Conservation (phyloP, 2,329 filamentous ascomycete genomes). For the Penicillium sp. region DNA sequence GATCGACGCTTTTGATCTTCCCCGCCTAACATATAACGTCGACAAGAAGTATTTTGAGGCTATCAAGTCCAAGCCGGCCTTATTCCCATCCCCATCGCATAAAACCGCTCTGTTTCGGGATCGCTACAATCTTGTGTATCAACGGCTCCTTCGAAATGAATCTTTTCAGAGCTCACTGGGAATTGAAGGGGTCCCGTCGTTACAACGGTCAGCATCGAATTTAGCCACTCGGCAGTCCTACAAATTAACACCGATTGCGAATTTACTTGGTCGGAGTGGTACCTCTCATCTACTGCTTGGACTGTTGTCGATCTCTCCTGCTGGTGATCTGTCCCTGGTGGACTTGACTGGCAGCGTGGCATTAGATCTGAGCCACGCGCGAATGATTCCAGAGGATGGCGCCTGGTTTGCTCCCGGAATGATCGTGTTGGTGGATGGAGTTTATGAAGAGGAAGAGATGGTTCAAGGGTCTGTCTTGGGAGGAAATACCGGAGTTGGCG, state of each 20-base stretch:
- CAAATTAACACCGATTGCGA: conserved; percentile 80
- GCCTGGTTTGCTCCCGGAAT: conserved; percentile 94
- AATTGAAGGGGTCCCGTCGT: conserved; percentile 49
- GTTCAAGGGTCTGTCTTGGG: conserved; percentile 61
- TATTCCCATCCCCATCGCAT: conserved; percentile 70
- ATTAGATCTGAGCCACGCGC: conserved; percentile 74
- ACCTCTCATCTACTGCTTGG: conserved; percentile 81
- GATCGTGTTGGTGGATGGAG: conserved; percentile 88
- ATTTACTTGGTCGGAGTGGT: conserved; percentile 70
- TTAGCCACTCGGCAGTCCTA: conserved; percentile 60
- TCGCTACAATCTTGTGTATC: conserved; percentile 85
- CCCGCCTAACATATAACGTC: conserved; percentile 47
- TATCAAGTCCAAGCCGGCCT: conserved; percentile 57
- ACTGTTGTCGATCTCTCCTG: conserved; percentile 71
- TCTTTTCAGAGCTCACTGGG: conserved; percentile 81
- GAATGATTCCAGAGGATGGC: conserved; percentile 74
- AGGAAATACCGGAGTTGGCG: conserved; percentile 74
- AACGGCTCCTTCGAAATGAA: conserved; percentile 86
- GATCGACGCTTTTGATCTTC: conserved; percentile 78
- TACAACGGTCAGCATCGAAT: conserved; percentile 55
- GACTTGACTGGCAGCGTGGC: conserved; percentile 84
- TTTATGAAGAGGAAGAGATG: conserved; percentile 90
- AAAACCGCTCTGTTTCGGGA: conserved; percentile 85
- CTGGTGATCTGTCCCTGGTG: conserved; percentile 73
- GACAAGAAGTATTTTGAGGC: conserved; percentile 86